Conservation (phyloP, 2,329 filamentous ascomycete species). For the Aspergillus sp. region DNA sequence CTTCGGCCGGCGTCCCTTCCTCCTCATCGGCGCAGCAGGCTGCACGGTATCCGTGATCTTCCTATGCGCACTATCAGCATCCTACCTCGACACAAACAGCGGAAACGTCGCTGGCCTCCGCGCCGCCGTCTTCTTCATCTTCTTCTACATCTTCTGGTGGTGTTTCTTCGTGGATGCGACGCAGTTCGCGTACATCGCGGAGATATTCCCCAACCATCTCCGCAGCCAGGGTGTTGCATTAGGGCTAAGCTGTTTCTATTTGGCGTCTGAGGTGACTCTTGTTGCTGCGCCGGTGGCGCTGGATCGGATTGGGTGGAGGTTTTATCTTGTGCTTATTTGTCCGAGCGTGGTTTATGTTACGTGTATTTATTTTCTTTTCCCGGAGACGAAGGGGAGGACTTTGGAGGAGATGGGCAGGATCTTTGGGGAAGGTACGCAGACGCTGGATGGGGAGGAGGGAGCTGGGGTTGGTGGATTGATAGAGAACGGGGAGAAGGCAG, state of each 20-base stretch:
- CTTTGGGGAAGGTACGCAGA: conserved; percentile 30
- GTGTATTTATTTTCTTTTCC: conserved; percentile 36
- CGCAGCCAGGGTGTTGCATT: conserved; percentile 39
- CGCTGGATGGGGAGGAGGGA: too few species aligned
- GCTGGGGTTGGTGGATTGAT: too few species aligned
- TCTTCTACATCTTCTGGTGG: conserved; percentile 43
- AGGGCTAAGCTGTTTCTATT: conserved; percentile 36
- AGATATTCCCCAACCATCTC: conserved; percentile 45
- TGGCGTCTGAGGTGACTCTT: conserved; percentile 37
- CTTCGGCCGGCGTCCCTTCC: conserved; percentile 37
- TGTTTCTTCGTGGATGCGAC: conserved; percentile 44
- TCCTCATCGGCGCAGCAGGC: conserved; percentile 38
- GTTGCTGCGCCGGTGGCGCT: conserved; percentile 34
- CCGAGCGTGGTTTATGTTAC: conserved; percentile 32
- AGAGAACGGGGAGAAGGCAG: too few species aligned
- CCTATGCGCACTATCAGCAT: conserved; percentile 35
- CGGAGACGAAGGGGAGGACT: conserved; percentile 36
- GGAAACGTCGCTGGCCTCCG: conserved; percentile 33
- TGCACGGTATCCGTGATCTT: conserved; percentile 33
- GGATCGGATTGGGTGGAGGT: conserved; percentile 35
- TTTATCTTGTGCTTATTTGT: conserved; percentile 40
- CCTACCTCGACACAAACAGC: conserved; percentile 30
- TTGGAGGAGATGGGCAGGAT: conserved; percentile 38
- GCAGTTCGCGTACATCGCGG: conserved; percentile 43
- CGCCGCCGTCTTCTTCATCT: conserved; percentile 43